phyloP scores from a whole-genome alignment of 768 basidiomycete genomes.

The Phaeolepiota aurea region DNA sequence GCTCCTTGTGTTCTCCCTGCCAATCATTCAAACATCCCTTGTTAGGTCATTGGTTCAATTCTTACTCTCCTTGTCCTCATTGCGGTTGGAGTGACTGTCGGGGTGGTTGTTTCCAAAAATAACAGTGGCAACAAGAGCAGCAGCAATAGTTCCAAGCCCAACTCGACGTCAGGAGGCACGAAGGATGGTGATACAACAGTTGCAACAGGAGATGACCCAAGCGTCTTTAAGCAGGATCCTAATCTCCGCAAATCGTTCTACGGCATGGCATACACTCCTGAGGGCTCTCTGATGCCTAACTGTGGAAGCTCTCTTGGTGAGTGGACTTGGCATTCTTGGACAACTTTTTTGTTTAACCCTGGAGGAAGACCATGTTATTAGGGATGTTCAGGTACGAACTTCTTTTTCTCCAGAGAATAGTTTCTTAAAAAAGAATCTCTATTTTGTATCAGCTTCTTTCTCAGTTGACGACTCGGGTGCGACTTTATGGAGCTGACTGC shows the following conservation, averaged over 20 bases:
- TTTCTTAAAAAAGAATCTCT: slow-evolving; percentile 9
- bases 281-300: slow-evolving; percentile 54
- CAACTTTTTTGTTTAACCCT: background rate
- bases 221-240: slow-evolving; percentile 59
- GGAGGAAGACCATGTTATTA: slow-evolving; percentile 45
- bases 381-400: slow-evolving; percentile 56
- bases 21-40: background rate
- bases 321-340: too few relatives aligned
- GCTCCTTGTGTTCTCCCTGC: slow-evolving; percentile 15
- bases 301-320: slow-evolving; percentile 49
- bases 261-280: slow-evolving; percentile 83
- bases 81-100: slow-evolving; percentile 52
- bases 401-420: background rate
- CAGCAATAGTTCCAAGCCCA: slow-evolving; percentile 5
- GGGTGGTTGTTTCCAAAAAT: slow-evolving; percentile 55
- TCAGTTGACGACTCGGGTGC: slow-evolving; percentile 73
- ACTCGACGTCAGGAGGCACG: background rate
- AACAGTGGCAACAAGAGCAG: slow-evolving; percentile 14
- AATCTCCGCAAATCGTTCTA: slow-evolving; percentile 69
- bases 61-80: slow-evolving; percentile 42
- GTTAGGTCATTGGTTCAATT: slow-evolving; percentile 44
- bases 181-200: background rate
- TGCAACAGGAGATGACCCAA: slow-evolving; percentile 46
- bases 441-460: slow-evolving; percentile 52
- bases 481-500: slow-evolving; percentile 83